Conservation (phyloP, 1,139 yeast species). For the Taphrina confusa region DNA sequence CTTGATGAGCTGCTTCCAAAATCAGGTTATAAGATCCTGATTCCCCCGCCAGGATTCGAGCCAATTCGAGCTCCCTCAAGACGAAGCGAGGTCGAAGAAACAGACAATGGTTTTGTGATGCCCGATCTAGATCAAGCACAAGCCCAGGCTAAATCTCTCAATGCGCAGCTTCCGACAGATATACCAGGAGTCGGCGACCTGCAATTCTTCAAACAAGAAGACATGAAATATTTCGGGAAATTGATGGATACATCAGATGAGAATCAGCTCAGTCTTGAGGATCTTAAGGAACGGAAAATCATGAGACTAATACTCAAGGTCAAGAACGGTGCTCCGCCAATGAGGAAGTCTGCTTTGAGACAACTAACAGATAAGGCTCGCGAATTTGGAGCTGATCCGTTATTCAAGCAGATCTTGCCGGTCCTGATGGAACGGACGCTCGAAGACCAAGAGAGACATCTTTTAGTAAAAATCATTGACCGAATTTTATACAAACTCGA, state of each 20-base stretch:
- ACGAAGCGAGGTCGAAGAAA: slow-evolving; percentile 47
- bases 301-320: slow-evolving; percentile 66
- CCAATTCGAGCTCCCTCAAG: slow-evolving; percentile 46
- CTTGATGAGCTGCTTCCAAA: slow-evolving; percentile 58
- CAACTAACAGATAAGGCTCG: slow-evolving; percentile 65
- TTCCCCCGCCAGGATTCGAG: slow-evolving; percentile 55
- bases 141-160: slow-evolving; percentile 43
- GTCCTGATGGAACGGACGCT: slow-evolving; percentile 68
- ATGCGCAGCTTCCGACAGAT: slow-evolving; percentile 52
- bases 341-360: slow-evolving; percentile 71
- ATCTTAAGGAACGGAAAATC: slow-evolving; percentile 61
- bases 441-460: slow-evolving; percentile 82
- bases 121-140: slow-evolving; percentile 45
- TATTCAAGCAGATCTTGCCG: slow-evolving; percentile 73
- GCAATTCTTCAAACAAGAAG: slow-evolving; percentile 69
- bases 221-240: slow-evolving; percentile 69
- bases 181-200: slow-evolving; percentile 66
- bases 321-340: slow-evolving; percentile 72
- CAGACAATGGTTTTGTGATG: slow-evolving; percentile 46
- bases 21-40: slow-evolving; percentile 54
- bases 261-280: slow-evolving; percentile 53
- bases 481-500: slow-evolving; percentile 67
- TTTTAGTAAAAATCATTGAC: slow-evolving; percentile 73
- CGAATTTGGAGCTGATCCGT: slow-evolving; percentile 65
- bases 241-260: slow-evolving; percentile 52